Evolutionary conservation across 441 rosid species (phyloP).

Genomic region (Adansonia gregorii): DNA sequence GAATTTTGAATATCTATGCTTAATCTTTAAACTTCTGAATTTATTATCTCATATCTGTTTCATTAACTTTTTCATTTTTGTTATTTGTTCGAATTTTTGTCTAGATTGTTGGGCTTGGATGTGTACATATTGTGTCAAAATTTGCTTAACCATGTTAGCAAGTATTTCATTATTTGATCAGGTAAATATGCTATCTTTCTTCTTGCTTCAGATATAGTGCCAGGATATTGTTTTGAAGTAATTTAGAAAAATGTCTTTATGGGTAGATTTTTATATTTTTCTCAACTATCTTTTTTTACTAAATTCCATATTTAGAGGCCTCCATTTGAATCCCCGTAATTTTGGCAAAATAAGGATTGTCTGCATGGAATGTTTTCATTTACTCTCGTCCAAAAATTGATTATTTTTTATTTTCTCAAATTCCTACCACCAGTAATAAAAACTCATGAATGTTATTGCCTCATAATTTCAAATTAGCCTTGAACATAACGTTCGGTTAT

Average conservation of each 20-base stretch:
- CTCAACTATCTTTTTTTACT: neutral
- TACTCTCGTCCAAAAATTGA: too few relatives aligned
- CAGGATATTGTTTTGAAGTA: neutral
- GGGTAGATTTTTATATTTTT: neutral
- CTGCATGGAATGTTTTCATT: too few relatives aligned
- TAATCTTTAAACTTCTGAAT: too few relatives aligned
- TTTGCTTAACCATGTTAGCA: neutral
- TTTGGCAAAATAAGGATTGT: too few relatives aligned
- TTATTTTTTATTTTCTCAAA: neutral
- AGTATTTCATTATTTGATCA: neutral
- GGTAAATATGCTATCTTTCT: neutral
- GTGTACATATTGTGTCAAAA: neutral
- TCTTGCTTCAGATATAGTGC: neutral
- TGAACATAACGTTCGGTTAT: neutral
- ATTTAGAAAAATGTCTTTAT: neutral
- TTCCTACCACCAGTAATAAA: neutral
- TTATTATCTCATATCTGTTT: neutral
- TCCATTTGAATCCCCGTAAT: neutral
- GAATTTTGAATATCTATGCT: neutral
- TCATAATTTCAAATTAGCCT: neutral
- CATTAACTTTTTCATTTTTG: neutral
- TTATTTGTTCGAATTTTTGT: neutral
- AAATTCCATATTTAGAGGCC: neutral
- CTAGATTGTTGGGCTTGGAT: neutral
- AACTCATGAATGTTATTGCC: neutral